A percentile compares a stretch with the other conserved stretches of the same genome.
Evolutionary conservation across 108 stramenopile species (phyloP).

Genomic region (Halocafeteria seosinensis): DNA sequence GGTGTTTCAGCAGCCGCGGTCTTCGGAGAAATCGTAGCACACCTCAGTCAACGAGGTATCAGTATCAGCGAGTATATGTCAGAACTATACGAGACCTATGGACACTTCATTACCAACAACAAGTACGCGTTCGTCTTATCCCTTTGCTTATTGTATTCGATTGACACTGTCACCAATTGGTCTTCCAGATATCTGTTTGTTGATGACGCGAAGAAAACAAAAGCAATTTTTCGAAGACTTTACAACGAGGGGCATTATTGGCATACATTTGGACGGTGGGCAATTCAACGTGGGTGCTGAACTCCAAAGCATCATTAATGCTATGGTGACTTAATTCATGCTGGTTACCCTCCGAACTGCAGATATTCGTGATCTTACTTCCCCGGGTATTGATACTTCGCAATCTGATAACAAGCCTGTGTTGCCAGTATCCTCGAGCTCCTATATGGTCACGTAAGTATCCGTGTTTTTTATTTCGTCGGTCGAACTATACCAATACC

Average conservation of each 20-base stretch:
- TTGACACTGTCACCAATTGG: too few species aligned
- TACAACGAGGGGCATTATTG: constrained; percentile 51
- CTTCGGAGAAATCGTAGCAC: constrained; percentile 55
- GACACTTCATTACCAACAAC: constrained; percentile 63
- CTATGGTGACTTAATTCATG: too few species aligned
- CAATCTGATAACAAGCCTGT: constrained; percentile 47
- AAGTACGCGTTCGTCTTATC: constrained; percentile 74
- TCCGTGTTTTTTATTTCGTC: too few species aligned
- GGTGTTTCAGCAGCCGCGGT: constrained; percentile 32
- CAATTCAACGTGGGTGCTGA: too few species aligned
- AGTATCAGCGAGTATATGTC: constrained; percentile 49
- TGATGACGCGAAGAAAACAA: constrained; percentile 52
- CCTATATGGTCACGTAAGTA: constrained; percentile 83
- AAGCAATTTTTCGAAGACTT: constrained; percentile 55
- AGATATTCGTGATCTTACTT: constrained; percentile 61
- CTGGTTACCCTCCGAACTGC: constrained; percentile 43
- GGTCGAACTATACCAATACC: too few species aligned
- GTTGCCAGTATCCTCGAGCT: constrained; percentile 54
- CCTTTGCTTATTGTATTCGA: too few species aligned
- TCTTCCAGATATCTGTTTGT: too few species aligned
- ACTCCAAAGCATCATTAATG: too few species aligned
- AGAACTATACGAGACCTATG: constrained; percentile 62
- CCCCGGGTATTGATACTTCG: constrained; percentile 61
- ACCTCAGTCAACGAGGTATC: constrained; percentile 40
- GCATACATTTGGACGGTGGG: constrained; percentile 31